Evolutionary conservation across 192 early-diverging fungal species (phyloP).

Genomic region (Phlyctochytrium planicorne): DNA sequence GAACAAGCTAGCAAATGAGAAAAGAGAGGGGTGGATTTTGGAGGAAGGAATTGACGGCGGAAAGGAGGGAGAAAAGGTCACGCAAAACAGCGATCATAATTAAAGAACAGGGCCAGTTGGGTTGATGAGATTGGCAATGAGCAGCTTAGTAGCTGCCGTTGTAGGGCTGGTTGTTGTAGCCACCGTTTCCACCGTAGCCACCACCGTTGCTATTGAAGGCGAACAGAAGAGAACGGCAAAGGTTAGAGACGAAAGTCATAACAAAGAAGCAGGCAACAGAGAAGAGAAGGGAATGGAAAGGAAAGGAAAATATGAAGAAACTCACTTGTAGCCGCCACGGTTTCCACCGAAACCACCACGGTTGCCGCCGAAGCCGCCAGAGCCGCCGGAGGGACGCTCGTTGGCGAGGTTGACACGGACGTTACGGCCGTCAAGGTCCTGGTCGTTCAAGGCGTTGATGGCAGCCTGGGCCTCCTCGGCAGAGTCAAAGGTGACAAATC

Average conservation of each 20-base stretch:
- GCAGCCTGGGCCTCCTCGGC: conserved; percentile 49
- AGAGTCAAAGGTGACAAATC: conserved; percentile 70
- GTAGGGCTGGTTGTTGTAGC: background rate
- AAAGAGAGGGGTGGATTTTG: no score
- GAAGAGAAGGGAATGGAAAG: no score
- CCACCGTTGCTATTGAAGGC: background rate
- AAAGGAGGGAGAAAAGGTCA: no score
- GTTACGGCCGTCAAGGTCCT: conserved; percentile 75
- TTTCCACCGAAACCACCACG: background rate
- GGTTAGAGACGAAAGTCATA: no score
- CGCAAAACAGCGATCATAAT: no score
- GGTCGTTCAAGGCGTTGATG: conserved; percentile 61
- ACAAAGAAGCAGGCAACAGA: no score
- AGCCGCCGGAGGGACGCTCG: conserved; percentile 45
- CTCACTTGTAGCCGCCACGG: conserved; percentile 24
- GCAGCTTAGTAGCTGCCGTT: conserved; percentile 1
- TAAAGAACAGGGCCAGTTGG: no score
- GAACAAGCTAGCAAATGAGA: no score
- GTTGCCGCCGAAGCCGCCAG: conserved; percentile 6
- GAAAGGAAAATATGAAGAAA: no score
- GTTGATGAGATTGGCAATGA: no score
- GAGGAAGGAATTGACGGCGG: no score
- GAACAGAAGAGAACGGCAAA: no score
- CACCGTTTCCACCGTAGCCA: background rate
- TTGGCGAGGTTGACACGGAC: conserved; percentile 76